Base-by-base conservation (phyloP, 305 asterid species). In the Rubia balearica region DNA sequence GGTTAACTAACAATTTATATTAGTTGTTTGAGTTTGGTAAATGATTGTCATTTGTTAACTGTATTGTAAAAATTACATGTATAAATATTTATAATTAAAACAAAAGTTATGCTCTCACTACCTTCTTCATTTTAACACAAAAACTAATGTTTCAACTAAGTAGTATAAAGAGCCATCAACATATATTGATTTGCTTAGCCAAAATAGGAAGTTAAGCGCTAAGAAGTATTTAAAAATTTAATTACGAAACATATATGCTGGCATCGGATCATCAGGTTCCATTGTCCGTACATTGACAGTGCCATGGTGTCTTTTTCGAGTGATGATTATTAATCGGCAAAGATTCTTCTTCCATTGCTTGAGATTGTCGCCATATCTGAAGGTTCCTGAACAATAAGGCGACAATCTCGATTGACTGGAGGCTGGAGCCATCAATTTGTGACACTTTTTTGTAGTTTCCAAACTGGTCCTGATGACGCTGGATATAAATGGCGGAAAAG, bases 321-420 rank as follows among this genome's bases (percentile, higher is more conserved):
- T 43, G 70, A 43, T 45, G 70, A 12, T 67, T 36, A 66, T 17
- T 13, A 6, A 33, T 66, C 56, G 11, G 46, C 19, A 36, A 19
- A 38, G 67, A 36, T 33, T 51, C 57, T 21, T 14, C 21, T 49
- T 49, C 8, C 5, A 14, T 62, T 62, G 43, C 40, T 64, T 3
- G 7, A 17, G 16, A 38, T 40, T 64, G 51, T 64, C 68, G 68
- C 68, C 51, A 51, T 40, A 64, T 42, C 51, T 41, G 68, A 64
- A 64, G 68, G 43, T 64, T 64, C 68, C 68, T 64, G n/a, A 64
- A 64, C 68, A 17, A 64, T 40, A 64, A 64, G 51, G 68, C 49
- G 68, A 64, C 68, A 41, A 64, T 64, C 33, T 17, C 68, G 40
- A 64, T 8, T 33, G 45, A 7, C 24, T 24, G 24, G 24, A 24